Base-by-base conservation (phyloP, 441 rosid genomes). In the Adansonia rubrostipa region DNA sequence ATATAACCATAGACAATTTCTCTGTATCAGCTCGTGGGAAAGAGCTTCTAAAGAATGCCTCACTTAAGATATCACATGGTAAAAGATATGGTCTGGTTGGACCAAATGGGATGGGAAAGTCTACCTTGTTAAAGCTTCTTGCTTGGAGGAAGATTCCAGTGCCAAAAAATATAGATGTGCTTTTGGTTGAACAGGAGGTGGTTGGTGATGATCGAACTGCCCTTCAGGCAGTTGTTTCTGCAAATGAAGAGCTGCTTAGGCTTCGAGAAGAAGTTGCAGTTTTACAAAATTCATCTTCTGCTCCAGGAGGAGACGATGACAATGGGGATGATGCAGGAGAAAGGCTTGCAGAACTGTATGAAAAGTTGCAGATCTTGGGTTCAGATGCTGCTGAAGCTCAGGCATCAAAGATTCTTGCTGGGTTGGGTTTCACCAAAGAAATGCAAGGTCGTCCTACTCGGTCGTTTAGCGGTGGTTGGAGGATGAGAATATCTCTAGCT, bases 111-210 rank as follows among this genome's bases (percentile, higher is more conserved):
- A 93, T 84, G 93, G 97, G 99, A 19, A 95, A 95, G 84, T 95
- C 99, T 80, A 92, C 98, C 1, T 75, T 95, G 81, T 83, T 93
- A 77, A 95, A 93, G 91, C 94, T 95, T 80, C 92, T 95, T 77
- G 97, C 98, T 45, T 95, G 98, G 98, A 87, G 99, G 90, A 93
- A 91, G 89, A 90, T 95, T 78, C 99, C 98, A 0, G 98, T 95
- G 36, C 98, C 99, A 0, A 95, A 86, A 82, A 93, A 95, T 78
- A 95, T 93, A 56, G 98, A 95, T 86, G 99, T 95, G 80, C 96
- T 95, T 71, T 84, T 95, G 83, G 99, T 93, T 66, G 98, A 95
- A 83, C 97, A 95, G 84, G 98, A 95, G 85, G 97, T 95, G 76
- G 86, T 92, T 28, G 98, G 97, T 56, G 97, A 92, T 86, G 93